Evolutionary conservation across 306 rosid species (phyloP), one percentile per base, ranked within the genome.

Genomic region (Cicer cuneatum): DNA sequence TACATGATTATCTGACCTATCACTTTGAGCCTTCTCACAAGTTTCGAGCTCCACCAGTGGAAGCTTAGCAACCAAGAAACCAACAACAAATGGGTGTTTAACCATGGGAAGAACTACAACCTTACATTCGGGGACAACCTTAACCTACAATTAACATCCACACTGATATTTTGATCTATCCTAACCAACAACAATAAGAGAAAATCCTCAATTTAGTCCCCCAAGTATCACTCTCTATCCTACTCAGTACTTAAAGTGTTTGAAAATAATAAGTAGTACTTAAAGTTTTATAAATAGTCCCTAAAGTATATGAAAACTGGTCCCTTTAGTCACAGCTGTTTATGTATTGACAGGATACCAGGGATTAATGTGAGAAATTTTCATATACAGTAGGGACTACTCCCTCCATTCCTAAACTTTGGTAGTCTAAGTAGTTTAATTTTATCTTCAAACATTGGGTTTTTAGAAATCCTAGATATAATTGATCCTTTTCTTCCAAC

Each of bases 1-100:
- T 7, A 51, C 66, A 63, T 15, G 38, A 29, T 54, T 46, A 79
- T 79, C 90, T 18, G 1, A 53, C 38, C 72, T 81, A 49, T 83
- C 91, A 73, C 89, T 74, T 76, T 56, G 82, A 60, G 78, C 68
- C 73, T 73, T 61, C 81, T 72, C 86, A 6, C 42, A 37, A 8
- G 64, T 57, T 69, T 78, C 89, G 47, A 74, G 60, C 78, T 93
- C 96, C 82, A 87, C 19, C 81, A 73, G 18, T 2, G 90, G 91
- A 87, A 90, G 89, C 77, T 94, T 97, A 1, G 98, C 98, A 60
- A 91, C 97, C 90, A 94, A 85, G 90, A 91, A 94, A 53, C 98
- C 98, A 69, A 94, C 97, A 74, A 94, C 93, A 91, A 94, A 94
- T 2, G 98, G 98, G 77, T 82, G 90, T 73, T 94, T 90, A 72